A percentile compares a stretch with the other conserved stretches of the same genome.
phyloP scores from a whole-genome alignment of 1,139 yeast species.

The Yamadazyma oceani region DNA sequence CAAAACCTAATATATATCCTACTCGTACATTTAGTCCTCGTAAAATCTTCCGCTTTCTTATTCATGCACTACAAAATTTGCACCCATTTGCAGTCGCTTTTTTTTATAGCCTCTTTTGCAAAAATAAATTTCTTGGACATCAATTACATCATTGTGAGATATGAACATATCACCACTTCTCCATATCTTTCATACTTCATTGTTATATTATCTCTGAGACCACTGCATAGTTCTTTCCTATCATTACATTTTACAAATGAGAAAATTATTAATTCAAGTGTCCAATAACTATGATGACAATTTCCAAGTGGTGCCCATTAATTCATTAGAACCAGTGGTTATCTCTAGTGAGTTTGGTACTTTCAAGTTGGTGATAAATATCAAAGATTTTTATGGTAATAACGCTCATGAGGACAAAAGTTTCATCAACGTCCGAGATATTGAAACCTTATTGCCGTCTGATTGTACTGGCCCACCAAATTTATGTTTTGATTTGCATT shows the following conservation, averaged over 20 bases:
- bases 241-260: no score
- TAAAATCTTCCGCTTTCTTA: no score
- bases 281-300: constrained; percentile 23
- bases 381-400: constrained; percentile 46
- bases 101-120: no score
- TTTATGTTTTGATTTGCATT: constrained; percentile 30
- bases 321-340: constrained; percentile 32
- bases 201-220: no score
- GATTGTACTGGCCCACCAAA: constrained; percentile 26
- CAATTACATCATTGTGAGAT: no score
- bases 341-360: constrained; percentile 37
- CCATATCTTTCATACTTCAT: no score
- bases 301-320: constrained; percentile 41
- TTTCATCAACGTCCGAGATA: constrained; percentile 20
- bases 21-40: no score
- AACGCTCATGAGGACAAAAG: constrained; percentile 32
- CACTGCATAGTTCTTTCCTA: no score
- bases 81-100: no score
- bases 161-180: no score
- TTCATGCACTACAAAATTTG: no score
- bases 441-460: constrained; percentile 10
- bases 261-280: constrained; percentile 33
- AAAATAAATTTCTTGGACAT: no score
- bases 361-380: constrained; percentile 33
- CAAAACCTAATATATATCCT: constrained; percentile 3